These are phyloP conservation scores for Ogataea ganodermae DNA, from an alignment of 805 yeast species.

Conservation along the genomic window DNA sequence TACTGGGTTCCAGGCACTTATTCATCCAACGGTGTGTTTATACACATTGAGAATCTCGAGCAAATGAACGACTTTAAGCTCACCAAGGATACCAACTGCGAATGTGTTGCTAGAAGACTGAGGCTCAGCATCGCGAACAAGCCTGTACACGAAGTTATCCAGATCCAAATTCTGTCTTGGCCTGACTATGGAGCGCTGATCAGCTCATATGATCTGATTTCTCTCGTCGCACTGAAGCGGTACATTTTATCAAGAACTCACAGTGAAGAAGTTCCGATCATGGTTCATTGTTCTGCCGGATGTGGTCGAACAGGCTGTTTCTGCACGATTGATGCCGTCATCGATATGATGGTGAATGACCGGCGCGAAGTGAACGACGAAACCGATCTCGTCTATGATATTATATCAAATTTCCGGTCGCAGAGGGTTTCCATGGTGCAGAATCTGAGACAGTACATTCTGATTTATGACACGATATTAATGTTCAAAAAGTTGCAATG, in stretches of 20 bases:
- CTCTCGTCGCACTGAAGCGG: slow-evolving; percentile 46
- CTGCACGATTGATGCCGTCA: slow-evolving; percentile 65
- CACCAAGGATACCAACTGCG: slow-evolving; percentile 22
- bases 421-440: slow-evolving; percentile 63
- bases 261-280: slow-evolving; percentile 44
- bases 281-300: slow-evolving; percentile 95
- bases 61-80: slow-evolving; percentile 31
- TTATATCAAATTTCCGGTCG: slow-evolving; percentile 49
- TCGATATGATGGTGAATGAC: slow-evolving; percentile 39
- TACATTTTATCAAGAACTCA: slow-evolving; percentile 22
- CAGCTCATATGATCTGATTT: slow-evolving; percentile 57
- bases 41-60: slow-evolving; percentile 29
- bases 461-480: slow-evolving; percentile 47
- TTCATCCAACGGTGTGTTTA: slow-evolving; percentile 29
- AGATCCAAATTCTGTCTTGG: slow-evolving; percentile 82
- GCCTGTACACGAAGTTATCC: slow-evolving; percentile 53
- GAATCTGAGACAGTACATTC: slow-evolving; percentile 53
- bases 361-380: slow-evolving; percentile 14
- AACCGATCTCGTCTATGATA: slow-evolving; percentile 45
- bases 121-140: slow-evolving; percentile 38
- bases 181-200: slow-evolving; percentile 73
- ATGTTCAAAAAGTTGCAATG: slow-evolving; percentile 28
- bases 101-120: slow-evolving; percentile 45
- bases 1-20: slow-evolving; percentile 74
- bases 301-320: slow-evolving; percentile 95